Evolutionary conservation across 1,139 yeast genomes (phyloP).

Genomic region (Sugiyamaella japonica): DNA sequence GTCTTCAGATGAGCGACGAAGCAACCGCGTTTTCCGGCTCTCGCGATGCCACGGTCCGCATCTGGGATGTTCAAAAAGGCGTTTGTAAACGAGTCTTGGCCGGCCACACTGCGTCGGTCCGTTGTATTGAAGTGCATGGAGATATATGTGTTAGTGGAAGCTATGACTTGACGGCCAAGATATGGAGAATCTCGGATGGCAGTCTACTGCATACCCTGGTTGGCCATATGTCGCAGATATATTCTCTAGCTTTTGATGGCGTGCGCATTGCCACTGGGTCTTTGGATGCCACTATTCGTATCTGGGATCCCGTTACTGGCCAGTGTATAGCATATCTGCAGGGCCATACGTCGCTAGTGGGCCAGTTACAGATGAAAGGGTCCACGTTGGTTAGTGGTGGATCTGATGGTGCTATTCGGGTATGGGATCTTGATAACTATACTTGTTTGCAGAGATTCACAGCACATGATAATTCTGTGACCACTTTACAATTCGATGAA

Average conservation of each 20-base stretch:
- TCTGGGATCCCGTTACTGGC: constrained; percentile 88
- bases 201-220: constrained; percentile 69
- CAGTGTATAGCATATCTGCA: constrained; percentile 73
- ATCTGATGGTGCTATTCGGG: constrained; percentile 83
- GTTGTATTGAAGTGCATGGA: constrained; percentile 66
- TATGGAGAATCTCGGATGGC: constrained; percentile 84
- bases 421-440: constrained; percentile 91
- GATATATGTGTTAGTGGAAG: constrained; percentile 60
- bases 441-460: constrained; percentile 87
- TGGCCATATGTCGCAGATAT: constrained; percentile 89
- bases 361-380: constrained; percentile 84
- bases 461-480: constrained; percentile 75
- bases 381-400: constrained; percentile 91
- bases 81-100: constrained; percentile 71
- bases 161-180: constrained; percentile 85
- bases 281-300: constrained; percentile 83
- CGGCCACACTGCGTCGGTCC: constrained; percentile 72
- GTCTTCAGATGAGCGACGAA: constrained; percentile 75
- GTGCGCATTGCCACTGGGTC: constrained; percentile 77
- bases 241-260: constrained; percentile 84
- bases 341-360: constrained; percentile 66
- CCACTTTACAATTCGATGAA: constrained; percentile 85
- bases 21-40: constrained; percentile 82
- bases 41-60: constrained; percentile 82
- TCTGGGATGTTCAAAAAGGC: constrained; percentile 87